A percentile compares a stretch with the other conserved stretches of the same genome.
Conservation (phyloP, 2,329 filamentous ascomycete species). For the Fusarium sp. region DNA sequence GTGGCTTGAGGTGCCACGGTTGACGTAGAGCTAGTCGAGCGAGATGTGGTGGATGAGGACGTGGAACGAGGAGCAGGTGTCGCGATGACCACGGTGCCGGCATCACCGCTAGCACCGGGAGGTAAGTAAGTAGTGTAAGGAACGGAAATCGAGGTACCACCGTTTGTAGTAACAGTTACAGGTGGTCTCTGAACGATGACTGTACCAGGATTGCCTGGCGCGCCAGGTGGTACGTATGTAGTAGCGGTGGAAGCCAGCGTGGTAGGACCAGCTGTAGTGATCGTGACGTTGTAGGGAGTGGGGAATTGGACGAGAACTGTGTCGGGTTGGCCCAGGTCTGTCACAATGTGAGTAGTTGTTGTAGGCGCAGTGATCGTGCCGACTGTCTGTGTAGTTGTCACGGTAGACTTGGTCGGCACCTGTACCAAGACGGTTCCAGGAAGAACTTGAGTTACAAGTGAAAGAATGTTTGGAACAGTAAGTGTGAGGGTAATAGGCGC, state of each 20-base stretch:
- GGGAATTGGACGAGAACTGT: slow-evolving; percentile 10
- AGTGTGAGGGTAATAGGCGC: not conserved
- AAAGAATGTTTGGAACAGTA: not conserved
- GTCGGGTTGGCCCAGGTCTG: not conserved
- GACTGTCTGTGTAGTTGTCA: slow-evolving; percentile 10
- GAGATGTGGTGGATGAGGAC: not conserved
- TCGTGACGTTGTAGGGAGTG: not conserved
- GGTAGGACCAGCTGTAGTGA: not conserved
- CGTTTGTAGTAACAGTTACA: slow-evolving; percentile 18
- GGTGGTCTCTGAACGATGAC: not conserved
- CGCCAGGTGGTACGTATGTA: not conserved
- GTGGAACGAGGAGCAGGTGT: slow-evolving; percentile 18
- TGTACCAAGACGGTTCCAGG: slow-evolving; percentile 20
- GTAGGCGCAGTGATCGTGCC: slow-evolving; percentile 1
- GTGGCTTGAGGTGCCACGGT: not conserved
- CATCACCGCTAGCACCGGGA: slow-evolving; percentile 12
- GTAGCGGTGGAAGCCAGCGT: not conserved
- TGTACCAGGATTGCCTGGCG: slow-evolving; percentile 1
- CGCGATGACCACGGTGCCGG: slow-evolving; percentile 25
- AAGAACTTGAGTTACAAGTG: not conserved
- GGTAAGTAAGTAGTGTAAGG: slow-evolving; percentile 19
- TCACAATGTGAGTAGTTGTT: not conserved
- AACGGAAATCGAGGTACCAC: slow-evolving; percentile 14
- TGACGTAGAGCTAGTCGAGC: not conserved
- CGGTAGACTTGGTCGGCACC: slow-evolving; percentile 4